Evolutionary conservation across 371 early-diverging fungal species (phyloP).

Genomic region (Rhizopus sp.): DNA sequence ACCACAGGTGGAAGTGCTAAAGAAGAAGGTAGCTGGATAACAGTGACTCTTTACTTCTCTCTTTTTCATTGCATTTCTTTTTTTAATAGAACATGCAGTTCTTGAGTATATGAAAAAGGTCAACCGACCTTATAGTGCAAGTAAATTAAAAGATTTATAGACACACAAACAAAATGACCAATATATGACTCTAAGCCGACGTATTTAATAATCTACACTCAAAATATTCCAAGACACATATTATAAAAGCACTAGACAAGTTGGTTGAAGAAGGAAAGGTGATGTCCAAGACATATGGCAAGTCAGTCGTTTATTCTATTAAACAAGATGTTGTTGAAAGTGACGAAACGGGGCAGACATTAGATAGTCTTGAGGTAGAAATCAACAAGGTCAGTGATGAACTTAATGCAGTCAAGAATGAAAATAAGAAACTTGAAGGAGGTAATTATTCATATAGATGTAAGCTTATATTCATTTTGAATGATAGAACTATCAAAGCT

Average conservation of each 20-base stretch:
- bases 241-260: constrained; percentile 17
- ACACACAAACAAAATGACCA: not conserved
- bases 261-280: constrained; percentile 15
- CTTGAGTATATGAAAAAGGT: constrained; percentile 23
- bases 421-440: constrained; percentile 13
- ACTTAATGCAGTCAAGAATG: not conserved
- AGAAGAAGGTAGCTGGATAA: constrained; percentile 15
- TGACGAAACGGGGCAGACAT: not conserved
- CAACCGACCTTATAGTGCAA: constrained; percentile 30
- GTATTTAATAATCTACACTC: constrained; percentile 28
- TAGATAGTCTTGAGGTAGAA: not conserved
- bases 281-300: constrained; percentile 23
- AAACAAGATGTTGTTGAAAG: constrained; percentile 9
- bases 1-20: not conserved
- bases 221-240: constrained; percentile 19
- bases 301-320: constrained; percentile 17
- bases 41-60: not conserved
- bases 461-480: not conserved
- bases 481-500: constrained; percentile 4
- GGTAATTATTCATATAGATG: not conserved
- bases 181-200: constrained; percentile 16
- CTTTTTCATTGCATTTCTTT: not conserved
- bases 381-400: not conserved
- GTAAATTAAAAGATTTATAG: constrained; percentile 6
- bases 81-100: constrained; percentile 12